These are phyloP conservation scores for Anthostomella pinea DNA, from an alignment of 2,329 filamentous ascomycete genomes.

Conservation along the genomic window DNA sequence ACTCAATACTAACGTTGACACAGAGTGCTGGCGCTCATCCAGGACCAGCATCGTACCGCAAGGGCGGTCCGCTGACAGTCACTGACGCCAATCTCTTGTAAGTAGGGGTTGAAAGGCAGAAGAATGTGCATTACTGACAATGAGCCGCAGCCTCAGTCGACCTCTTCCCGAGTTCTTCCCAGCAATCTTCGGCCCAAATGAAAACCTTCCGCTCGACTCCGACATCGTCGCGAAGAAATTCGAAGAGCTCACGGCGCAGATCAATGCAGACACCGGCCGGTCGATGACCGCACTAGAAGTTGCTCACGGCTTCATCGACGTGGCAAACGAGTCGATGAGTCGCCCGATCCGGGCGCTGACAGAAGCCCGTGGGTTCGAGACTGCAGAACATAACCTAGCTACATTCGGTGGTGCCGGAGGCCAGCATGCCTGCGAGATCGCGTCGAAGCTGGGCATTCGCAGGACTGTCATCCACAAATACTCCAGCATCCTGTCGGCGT, in stretches of 20 bases:
- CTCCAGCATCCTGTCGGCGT: slow-evolving; percentile 37
- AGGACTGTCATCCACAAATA: slow-evolving; percentile 40
- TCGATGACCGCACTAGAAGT: slow-evolving; percentile 35
- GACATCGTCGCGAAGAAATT: slow-evolving; percentile 41
- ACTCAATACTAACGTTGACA: not conserved
- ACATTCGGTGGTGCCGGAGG: slow-evolving; percentile 70
- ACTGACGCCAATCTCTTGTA: slow-evolving; percentile 67
- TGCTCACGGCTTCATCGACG: slow-evolving; percentile 70
- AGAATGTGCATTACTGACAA: not conserved
- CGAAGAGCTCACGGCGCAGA: slow-evolving; percentile 38
- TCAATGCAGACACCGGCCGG: slow-evolving; percentile 36
- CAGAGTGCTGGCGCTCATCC: slow-evolving; percentile 68
- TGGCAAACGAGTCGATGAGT: slow-evolving; percentile 75
- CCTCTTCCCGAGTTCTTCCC: slow-evolving; percentile 63
- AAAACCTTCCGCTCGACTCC: slow-evolving; percentile 51
- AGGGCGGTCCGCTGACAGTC: slow-evolving; percentile 67
- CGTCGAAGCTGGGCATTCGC: slow-evolving; percentile 38
- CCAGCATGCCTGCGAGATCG: slow-evolving; percentile 46
- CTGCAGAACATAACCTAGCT: slow-evolving; percentile 32
- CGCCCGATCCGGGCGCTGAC: slow-evolving; percentile 58
- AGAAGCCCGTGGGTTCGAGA: slow-evolving; percentile 15
- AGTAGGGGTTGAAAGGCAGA: not conserved
- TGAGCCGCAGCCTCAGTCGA: slow-evolving; percentile 48
- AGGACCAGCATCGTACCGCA: slow-evolving; percentile 71
- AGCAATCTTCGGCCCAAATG: slow-evolving; percentile 70